Conservation (phyloP, 768 basidiomycete species). For the Boletus coccyginus region DNA sequence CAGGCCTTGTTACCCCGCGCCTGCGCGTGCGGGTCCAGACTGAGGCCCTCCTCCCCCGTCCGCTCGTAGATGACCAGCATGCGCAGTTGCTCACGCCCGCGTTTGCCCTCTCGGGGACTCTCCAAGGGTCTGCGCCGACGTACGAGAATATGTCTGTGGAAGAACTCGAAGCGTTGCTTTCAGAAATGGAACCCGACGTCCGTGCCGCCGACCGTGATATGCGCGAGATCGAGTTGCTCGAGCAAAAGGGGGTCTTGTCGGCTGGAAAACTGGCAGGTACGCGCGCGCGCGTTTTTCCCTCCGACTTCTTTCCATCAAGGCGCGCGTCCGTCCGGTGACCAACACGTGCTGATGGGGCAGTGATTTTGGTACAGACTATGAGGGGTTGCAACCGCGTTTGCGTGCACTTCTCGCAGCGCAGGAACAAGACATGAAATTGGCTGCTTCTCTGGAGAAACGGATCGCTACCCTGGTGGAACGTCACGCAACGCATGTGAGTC, state of each 20-base stretch:
- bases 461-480: conserved; percentile 63
- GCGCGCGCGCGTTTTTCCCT: background rate
- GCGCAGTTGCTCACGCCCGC: conserved; percentile 71
- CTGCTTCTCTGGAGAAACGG: conserved; percentile 60
- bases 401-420: conserved; percentile 54
- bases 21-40: too few species aligned
- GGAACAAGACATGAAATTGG: conserved; percentile 55
- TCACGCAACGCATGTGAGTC: conserved; percentile 67
- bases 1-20: too few species aligned
- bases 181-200: conserved; percentile 82
- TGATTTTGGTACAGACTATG: conserved; percentile 45
- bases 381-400: conserved; percentile 67
- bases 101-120: conserved; percentile 68
- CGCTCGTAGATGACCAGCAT: conserved; percentile 64
- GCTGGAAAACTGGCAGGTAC: conserved; percentile 70
- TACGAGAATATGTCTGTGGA: conserved; percentile 64
- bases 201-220: conserved; percentile 81
- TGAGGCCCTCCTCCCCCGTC: too few species aligned
- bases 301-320: background rate
- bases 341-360: background rate
- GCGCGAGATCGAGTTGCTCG: conserved; percentile 69
- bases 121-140: conserved; percentile 46
- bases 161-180: conserved; percentile 67
- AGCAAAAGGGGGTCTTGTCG: conserved; percentile 66
- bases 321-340: background rate